Evolutionary conservation across 2,329 filamentous ascomycete species (phyloP), one percentile per base, ranked within the genome.

Genomic region (Dothiorella sarmentorum): DNA sequence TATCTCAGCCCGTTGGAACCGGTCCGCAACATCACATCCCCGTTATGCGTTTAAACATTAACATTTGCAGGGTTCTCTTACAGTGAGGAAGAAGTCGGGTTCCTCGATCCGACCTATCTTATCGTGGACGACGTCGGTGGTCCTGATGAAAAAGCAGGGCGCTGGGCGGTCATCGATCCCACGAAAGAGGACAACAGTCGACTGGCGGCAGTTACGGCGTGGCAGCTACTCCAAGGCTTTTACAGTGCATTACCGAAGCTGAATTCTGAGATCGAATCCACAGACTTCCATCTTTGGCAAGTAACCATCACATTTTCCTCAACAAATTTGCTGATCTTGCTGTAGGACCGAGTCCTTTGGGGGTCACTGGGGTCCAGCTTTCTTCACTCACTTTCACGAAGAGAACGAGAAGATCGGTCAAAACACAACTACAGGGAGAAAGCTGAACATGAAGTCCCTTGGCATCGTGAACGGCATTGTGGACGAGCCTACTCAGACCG

Each of bases 361-460:
- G 24, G 82, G 82, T 2, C n/a, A 82, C 59, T 85, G 82, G 63
- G 81, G 81, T 1, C 83, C 83, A 0, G 79, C 78, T 22, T 84
- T 84, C 61, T 77, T 78, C 15, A 71, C 75, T 9, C 82, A 82
- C 64, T 81, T 86, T 64, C 71, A 83, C 60, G 68, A 77, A n/a
- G 80, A 85, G 65, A 86, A 86, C 61, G 73, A 76, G 13, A 70
- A 70, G 18, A 84, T 86, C 59, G 37, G 31, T 18, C 26, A 33
- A 11, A 37, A 56, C 13, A 26, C 37, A 10, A 24, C 11, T 7
- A 0, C 52, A 2, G 52, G 52, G 2, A 15, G 66, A 68, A 51
- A 73, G 74, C 58, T 71, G 70, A 24, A 71, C 73, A 2, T 69
- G 69, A 67, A 65, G 56, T 27, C 51, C 0, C 29, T 61, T n/a